Evolutionary conservation across 306 rosid species (phyloP), one percentile per base, ranked within the genome.

Genomic region (Canavalia ensiformis): DNA sequence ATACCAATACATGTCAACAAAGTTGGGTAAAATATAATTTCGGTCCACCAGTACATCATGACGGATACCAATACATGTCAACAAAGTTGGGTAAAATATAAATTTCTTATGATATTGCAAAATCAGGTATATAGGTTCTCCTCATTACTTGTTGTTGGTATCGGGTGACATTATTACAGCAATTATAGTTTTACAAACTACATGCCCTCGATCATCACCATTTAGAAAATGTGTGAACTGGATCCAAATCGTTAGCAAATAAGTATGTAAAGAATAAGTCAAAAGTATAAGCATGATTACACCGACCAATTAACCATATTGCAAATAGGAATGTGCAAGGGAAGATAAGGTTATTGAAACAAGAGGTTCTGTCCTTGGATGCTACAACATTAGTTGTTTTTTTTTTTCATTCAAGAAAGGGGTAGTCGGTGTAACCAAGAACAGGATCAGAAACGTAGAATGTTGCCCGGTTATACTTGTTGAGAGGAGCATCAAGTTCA

Each of bases 351-450:
- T 54, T 59, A 54, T 30, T n/a, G 10, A 41, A 57, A 1, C 29
- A 63, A 30, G 18, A 45, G 10, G 52, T 55, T 30, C 12, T 30
- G 1, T 33, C 28, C 33, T 10, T 42, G 54, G 64, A 52, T 41
- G 13, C 7, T 46, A 64, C 79, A 33, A 8, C 45, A 25, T 1
- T 72, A 25, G 52, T 67, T 82, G 49, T 71, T 12, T 75, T 52
- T 18, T 18, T 18, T 18, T 18, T 18, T 18, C 25, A 82, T 74
- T 88, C 84, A 12, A 94, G 88, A 87, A 90, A 88, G 49, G 94
- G 91, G 54, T 94, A 89, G 71, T 91, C 98, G 2, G 74, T 87
- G 80, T 91, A 94, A 39, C 97, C 93, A 46, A 87, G 0, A 46
- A 86, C 65, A 0, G 96, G 97, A 76, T 90, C 97, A 45, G 63